phyloP scores from a whole-genome alignment of 2,329 filamentous ascomycete species.

The Clonostachys chloroleuca region DNA sequence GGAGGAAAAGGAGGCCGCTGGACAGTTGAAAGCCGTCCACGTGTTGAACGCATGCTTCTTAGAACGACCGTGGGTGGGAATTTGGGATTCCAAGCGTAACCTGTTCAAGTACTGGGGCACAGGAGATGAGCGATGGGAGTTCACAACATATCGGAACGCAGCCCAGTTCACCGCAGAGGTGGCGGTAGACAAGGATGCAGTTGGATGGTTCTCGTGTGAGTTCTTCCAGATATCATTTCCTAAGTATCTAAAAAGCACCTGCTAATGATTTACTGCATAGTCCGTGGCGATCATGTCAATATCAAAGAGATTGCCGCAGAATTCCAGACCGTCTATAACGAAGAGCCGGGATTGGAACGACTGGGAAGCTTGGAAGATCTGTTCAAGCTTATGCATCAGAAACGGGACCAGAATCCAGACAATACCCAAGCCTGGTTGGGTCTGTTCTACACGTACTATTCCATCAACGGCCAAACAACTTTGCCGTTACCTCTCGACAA shows the following conservation, averaged over 20 bases:
- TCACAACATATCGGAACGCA: constrained; percentile 26
- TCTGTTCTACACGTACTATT: not conserved
- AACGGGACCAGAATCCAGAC: not conserved
- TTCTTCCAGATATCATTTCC: not conserved
- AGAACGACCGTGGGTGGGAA: constrained; percentile 17
- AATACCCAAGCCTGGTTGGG: not conserved
- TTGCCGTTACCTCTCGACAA: too few species aligned
- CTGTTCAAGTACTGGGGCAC: constrained; percentile 25
- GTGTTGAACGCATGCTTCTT: constrained; percentile 31
- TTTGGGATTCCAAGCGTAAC: constrained; percentile 11
- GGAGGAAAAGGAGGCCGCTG: constrained; percentile 19
- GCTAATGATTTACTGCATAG: not conserved
- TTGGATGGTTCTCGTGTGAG: not conserved
- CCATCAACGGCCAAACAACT: not conserved
- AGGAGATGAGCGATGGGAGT: constrained; percentile 27
- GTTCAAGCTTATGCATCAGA: not conserved
- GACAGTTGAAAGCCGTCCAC: constrained; percentile 25
- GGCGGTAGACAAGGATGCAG: not conserved
- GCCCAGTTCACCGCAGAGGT: constrained; percentile 20
- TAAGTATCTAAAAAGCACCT: not conserved
- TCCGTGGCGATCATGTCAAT: not conserved
- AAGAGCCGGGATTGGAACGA: not conserved
- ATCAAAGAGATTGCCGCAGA: not conserved
- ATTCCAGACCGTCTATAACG: not conserved
- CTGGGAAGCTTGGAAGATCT: not conserved